These are phyloP conservation scores for Juncus effusus DNA, from an alignment of 176 grass and related monocot species.

Conservation along the genomic window DNA sequence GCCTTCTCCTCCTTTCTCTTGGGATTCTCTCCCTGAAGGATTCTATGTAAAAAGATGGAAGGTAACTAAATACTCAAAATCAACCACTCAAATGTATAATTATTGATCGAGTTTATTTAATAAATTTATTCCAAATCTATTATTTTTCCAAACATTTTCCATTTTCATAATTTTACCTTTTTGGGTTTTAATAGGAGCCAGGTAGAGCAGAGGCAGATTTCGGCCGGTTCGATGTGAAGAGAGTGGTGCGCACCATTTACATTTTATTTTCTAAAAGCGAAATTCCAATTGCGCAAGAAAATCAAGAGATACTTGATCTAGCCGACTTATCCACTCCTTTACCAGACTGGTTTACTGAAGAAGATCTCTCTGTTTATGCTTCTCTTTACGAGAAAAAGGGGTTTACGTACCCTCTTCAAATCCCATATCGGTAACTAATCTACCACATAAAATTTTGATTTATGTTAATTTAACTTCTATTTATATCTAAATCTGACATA, in stretches of 20 bases:
- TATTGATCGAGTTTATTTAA: no score
- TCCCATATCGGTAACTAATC: constrained; percentile 57
- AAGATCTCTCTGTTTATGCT: constrained; percentile 46
- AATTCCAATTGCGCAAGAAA: constrained; percentile 46
- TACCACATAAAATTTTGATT: background rate
- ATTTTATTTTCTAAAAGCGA: constrained; percentile 65
- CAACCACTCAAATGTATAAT: background rate
- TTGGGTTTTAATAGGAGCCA: constrained; percentile 31
- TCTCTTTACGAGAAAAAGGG: constrained; percentile 61
- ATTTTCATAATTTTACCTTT: background rate
- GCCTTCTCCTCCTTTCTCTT: background rate
- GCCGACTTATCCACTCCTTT: constrained; percentile 41
- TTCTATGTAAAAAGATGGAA: constrained; percentile 63
- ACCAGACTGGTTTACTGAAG: constrained; percentile 57
- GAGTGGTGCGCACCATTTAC: constrained; percentile 65
- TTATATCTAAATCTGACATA: background rate
- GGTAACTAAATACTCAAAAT: constrained; percentile 2
- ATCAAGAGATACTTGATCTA: constrained; percentile 69
- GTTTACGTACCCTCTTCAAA: constrained; percentile 54
- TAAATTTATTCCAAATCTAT: no score
- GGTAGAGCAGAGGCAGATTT: constrained; percentile 66
- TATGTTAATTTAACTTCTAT: background rate
- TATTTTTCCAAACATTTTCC: background rate
- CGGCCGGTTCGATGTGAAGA: constrained; percentile 42
- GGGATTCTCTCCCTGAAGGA: constrained; percentile 43